These are phyloP conservation scores for Rubia balearica DNA, from an alignment of 305 asterid species.

Conservation along the genomic window DNA sequence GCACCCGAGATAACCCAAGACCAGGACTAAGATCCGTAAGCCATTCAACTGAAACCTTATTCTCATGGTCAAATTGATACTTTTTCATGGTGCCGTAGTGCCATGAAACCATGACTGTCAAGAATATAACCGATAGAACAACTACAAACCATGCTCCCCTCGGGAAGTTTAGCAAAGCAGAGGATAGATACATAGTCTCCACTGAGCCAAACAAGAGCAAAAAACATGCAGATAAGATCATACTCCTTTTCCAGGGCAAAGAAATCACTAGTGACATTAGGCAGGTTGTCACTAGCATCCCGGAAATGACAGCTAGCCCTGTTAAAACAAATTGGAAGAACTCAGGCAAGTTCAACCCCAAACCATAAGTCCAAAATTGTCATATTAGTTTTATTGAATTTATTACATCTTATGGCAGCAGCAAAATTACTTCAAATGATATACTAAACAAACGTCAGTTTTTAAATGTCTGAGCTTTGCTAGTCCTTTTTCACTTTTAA, in stretches of 20 bases:
- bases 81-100: conserved; percentile 85
- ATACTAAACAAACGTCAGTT: too few relatives aligned
- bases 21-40: conserved; percentile 69
- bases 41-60: conserved; percentile 81
- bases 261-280: conserved; percentile 83
- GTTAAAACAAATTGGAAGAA: conserved; percentile 10
- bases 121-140: conserved; percentile 40
- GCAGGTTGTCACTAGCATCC: conserved; percentile 78
- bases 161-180: conserved; percentile 50
- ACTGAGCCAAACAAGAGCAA: conserved; percentile 62
- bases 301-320: conserved; percentile 69
- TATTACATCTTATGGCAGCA: neutral
- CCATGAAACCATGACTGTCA: conserved; percentile 69
- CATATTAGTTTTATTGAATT: neutral
- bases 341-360: neutral
- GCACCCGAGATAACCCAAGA: conserved; percentile 67
- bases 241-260: conserved; percentile 70
- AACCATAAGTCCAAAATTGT: neutral
- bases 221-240: conserved; percentile 40
- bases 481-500: too few relatives aligned
- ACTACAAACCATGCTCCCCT: conserved; percentile 77
- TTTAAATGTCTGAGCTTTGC: too few relatives aligned
- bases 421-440: neutral
- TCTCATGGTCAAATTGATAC: conserved; percentile 64
- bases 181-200: conserved; percentile 54